A percentile compares a stretch with the other conserved stretches of the same genome.
Evolutionary conservation across 2,329 filamentous ascomycete genomes (phyloP).

Genomic region (Sordariomycetes sp.): DNA sequence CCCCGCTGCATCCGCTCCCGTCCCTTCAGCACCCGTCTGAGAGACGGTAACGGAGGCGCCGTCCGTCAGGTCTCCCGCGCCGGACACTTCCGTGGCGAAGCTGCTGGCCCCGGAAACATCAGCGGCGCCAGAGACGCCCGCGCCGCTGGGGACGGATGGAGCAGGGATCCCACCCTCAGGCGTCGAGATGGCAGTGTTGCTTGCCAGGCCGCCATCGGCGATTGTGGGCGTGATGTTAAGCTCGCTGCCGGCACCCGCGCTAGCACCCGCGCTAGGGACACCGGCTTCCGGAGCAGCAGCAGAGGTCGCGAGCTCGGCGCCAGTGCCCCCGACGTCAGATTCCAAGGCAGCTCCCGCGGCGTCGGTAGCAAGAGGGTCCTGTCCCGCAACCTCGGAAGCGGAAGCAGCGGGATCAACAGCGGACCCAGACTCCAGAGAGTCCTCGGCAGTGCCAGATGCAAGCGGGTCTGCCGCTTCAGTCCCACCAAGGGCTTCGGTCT

Average conservation of each 20-base stretch:
- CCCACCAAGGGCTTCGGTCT: neutral
- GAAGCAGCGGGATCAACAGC: neutral
- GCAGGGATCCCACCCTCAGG: neutral
- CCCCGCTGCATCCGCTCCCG: neutral
- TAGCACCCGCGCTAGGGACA: neutral
- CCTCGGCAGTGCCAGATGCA: neutral
- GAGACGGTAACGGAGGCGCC: neutral
- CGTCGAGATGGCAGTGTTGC: neutral
- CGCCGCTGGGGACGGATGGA: neutral
- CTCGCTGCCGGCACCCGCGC: neutral
- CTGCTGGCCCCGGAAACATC: neutral
- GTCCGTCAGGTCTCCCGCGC: neutral
- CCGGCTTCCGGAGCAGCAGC: neutral
- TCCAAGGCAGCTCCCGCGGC: neutral
- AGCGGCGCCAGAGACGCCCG: neutral
- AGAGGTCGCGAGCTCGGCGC: neutral
- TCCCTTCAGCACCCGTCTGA: neutral
- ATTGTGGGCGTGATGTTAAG: neutral
- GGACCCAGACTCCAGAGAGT: neutral
- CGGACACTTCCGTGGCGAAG: neutral
- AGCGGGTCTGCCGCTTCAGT: neutral
- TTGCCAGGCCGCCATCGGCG: neutral
- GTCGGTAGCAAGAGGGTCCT: neutral
- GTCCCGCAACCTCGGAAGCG: neutral
- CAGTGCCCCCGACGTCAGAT: neutral